Conservation (phyloP, 768 basidiomycete species). For the Hericium coralloides region DNA sequence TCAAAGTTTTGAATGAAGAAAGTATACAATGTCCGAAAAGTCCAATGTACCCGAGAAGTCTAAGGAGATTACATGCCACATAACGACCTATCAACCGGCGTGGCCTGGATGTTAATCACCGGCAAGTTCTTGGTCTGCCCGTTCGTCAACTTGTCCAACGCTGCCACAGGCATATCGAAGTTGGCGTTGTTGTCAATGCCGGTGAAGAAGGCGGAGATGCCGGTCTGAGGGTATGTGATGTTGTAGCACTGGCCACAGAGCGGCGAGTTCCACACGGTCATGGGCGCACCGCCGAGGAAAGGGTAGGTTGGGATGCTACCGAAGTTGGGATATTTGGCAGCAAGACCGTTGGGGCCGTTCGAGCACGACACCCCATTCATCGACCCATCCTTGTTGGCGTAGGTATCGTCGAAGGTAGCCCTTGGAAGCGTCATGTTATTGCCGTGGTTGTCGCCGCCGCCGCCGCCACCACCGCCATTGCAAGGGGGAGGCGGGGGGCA, state of each 20-base stretch:
- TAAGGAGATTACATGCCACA: conserved; percentile 14
- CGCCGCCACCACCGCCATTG: neutral
- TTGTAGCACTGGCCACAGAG: conserved; percentile 56
- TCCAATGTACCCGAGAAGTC: neutral
- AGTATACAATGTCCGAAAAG: neutral
- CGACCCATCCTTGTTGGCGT: conserved; percentile 35
- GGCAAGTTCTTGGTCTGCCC: conserved; percentile 18
- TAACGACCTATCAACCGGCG: conserved; percentile 18
- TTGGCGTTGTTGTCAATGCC: conserved; percentile 39
- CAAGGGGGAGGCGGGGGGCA: neutral
- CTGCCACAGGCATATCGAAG: conserved; percentile 29
- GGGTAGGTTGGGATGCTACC: conserved; percentile 49
- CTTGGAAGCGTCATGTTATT: neutral
- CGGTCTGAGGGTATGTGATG: conserved; percentile 35
- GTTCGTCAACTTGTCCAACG: conserved; percentile 22
- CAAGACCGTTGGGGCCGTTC: conserved; percentile 42
- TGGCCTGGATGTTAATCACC: conserved; percentile 17
- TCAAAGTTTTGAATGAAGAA: too few species aligned
- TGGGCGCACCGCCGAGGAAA: conserved; percentile 46
- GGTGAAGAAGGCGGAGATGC: conserved; percentile 35
- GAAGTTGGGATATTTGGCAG: conserved; percentile 39
- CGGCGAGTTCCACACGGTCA: conserved; percentile 41
- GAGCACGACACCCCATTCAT: conserved; percentile 41
- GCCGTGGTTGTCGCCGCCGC: neutral
- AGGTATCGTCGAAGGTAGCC: conserved; percentile 36